These are phyloP conservation scores for Mallotus japonicus DNA, from an alignment of 441 rosid genomes.

Conservation along the genomic window DNA sequence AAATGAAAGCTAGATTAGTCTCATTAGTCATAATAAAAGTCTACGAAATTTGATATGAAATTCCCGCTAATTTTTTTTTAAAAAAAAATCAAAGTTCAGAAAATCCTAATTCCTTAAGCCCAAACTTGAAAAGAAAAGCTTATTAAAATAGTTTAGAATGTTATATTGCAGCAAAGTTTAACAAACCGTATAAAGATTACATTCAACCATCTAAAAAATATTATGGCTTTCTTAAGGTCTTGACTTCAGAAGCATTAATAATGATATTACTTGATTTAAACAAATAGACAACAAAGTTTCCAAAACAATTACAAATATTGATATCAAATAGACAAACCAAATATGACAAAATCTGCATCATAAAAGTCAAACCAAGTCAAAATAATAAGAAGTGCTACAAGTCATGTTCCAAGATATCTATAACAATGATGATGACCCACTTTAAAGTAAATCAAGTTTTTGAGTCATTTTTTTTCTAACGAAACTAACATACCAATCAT, in stretches of 20 bases:
- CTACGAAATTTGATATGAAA: neutral
- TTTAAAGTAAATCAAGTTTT: slow-evolving; percentile 5
- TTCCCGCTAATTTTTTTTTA: neutral
- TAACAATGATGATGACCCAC: neutral
- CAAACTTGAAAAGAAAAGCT: no score
- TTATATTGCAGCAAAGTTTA: neutral
- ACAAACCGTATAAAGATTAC: neutral
- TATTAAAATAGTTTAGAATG: no score
- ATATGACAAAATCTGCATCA: neutral
- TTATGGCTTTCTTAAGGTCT: slow-evolving; percentile 6
- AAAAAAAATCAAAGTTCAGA: neutral
- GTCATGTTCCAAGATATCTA: neutral
- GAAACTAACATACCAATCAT: slow-evolving; percentile 70
- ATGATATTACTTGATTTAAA: neutral
- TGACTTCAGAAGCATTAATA: neutral
- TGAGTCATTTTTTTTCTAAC: neutral
- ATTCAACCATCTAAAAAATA: neutral
- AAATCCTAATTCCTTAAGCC: no score
- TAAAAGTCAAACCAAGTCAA: neutral
- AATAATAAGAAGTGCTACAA: neutral
- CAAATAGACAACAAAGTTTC: neutral
- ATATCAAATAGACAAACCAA: neutral
- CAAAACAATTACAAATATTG: neutral
- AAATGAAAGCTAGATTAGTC: neutral
- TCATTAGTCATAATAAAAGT: neutral